phyloP scores from a whole-genome alignment of 306 rosid genomes.

The Rubus parviflorus region DNA sequence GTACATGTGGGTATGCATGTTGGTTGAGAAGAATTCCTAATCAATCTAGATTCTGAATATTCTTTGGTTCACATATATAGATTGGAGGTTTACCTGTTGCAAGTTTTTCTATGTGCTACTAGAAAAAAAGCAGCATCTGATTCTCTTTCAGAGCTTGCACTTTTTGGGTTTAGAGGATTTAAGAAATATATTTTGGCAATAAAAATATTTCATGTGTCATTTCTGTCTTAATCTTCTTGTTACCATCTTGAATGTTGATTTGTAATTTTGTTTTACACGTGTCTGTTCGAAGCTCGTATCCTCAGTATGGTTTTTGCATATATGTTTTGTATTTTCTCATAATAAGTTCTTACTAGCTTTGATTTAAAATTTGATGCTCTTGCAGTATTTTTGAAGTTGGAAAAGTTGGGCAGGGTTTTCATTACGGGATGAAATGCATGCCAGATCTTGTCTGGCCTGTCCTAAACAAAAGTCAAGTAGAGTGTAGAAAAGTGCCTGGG shows the following conservation, averaged over 20 bases:
- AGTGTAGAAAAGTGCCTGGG: constrained; percentile 38
- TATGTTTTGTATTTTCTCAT: neutral
- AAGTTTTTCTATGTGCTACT: neutral
- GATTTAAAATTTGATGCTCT: constrained; percentile 40
- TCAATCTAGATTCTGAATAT: neutral
- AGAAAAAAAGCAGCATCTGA: neutral
- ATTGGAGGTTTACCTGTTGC: neutral
- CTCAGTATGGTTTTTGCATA: constrained; percentile 4
- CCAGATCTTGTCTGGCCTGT: constrained; percentile 57
- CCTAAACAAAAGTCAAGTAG: constrained; percentile 33
- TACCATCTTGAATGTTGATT: neutral
- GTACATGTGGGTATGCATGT: neutral
- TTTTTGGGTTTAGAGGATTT: too few species aligned
- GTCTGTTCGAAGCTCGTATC: neutral
- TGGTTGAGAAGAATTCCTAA: neutral
- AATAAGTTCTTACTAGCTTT: constrained; percentile 35
- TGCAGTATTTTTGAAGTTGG: constrained; percentile 73
- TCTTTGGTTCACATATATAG: constrained; percentile 3
- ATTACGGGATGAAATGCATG: constrained; percentile 35
- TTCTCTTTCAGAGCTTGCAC: too few species aligned
- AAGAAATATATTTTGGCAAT: neutral
- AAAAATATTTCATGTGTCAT: neutral
- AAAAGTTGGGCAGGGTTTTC: constrained; percentile 36
- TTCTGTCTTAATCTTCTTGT: neutral
- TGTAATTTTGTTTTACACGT: constrained; percentile 15